Evolutionary conservation across 23 red algal species (phyloP), one percentile per base, ranked within the genome.

Genomic region (Cyanidiococcus yangmingshanensis): DNA sequence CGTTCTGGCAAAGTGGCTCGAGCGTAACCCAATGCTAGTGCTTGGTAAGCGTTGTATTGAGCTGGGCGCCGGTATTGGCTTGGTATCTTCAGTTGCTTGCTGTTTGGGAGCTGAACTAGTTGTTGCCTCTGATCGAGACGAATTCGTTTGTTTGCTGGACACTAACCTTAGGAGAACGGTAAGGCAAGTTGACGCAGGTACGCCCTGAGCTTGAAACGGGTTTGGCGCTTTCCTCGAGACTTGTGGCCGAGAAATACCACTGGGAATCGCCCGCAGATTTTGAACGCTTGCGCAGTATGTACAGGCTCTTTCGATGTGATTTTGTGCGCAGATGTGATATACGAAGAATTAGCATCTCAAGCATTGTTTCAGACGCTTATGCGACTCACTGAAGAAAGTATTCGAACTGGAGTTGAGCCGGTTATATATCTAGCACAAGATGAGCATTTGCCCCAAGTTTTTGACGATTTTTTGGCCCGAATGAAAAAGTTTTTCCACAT

Each of bases 21-120:
- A 32, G 27, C 15, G 63, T 12, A 2, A 30, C 16, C 63, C 63
- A 3, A 7, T 27, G 12, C 63, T 71, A 2, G 63, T 71, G 63
- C 27, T 3, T 35, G 27, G 27, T 7, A 71, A 71, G 63, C 27
- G 7, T 7, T 71, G 63, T 35, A 12, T 71, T 35, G 63, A 71
- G 32, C 63, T 71, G 12, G 63, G 63, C 7, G 63, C 63, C 32
- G 63, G 63, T 35, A 35, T 71, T 29, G 63, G 63, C n/a, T 35
- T 71, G 7, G 63, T 71, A 35, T 71, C 63, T 30, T 71, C n/a
- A 32, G 63, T 71, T 7, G 63, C 32, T 7, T 71, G 27, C 32
- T 35, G 21, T 30, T 29, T 71, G 12, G n/a, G 32, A 30, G n/a
- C 63, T 7, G 27, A 71, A 29, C 21, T 35, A 71, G 27, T 30